Evolutionary conservation across 169 alveolate species (phyloP), one percentile per base, ranked within the genome.

Genomic region (Eimeria praecox): DNA sequence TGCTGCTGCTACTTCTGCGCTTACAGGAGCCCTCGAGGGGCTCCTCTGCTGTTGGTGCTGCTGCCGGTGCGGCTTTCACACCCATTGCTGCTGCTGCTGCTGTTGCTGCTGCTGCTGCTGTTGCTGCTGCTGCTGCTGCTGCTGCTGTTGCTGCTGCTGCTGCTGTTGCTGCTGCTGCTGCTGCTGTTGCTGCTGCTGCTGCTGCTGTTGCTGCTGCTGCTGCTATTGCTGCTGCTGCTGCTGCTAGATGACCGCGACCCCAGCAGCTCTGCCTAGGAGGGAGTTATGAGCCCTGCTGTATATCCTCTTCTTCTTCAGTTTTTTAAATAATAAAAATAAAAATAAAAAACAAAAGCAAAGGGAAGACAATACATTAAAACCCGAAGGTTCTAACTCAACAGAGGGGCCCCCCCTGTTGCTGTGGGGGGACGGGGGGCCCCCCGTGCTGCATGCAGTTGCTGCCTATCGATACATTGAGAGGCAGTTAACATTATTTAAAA

Each of bases 21-120:
- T 12, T 20, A 52, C 24, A 20, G 62, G 62, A 12, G 24, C 62
- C 62, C 62, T 52, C 62, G 24, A 12, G 62, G 62, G 62, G 62
- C 62, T 20, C 62, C 62, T 52, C 62, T 20, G 24, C 18, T 20
- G 42, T 24, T 75, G 2, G 52, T 20, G 86, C 42, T 75, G 86
- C 56, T 14, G 56, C 10, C 30, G 52, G 54, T 75, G 33, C 52
- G 22, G 52, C 52, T 42, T 24, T 24, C 54, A 75, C 86, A 33
- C 33, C 86, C 86, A 75, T 75, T n/a, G 56, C 52, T 75, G 52
- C 49, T 75, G 49, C 49, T 75, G 56, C 52, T 38, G 86, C 2
- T 3, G 6, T 24, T 75, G 49, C 86, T 75, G 27, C 27, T 24
- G 42, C 52, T 38, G 4, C 86, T 75, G 0, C 52, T 75, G 52